These are phyloP conservation scores for Candida fluviatilis DNA, from an alignment of 805 yeast genomes.

Conservation along the genomic window DNA sequence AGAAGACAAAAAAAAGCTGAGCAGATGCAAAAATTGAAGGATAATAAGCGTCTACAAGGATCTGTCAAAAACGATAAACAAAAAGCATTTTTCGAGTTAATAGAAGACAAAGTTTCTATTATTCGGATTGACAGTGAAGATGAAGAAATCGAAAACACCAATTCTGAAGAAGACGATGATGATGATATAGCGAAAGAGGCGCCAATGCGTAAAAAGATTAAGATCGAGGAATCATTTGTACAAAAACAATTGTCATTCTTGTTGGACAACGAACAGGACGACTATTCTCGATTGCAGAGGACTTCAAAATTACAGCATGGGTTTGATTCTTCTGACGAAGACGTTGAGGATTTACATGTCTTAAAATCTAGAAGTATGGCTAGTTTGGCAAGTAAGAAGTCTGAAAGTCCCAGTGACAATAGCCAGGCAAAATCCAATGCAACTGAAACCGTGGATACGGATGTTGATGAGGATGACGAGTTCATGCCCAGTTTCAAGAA, in stretches of 20 bases:
- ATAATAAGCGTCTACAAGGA: constrained; percentile 39
- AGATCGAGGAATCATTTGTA: constrained; percentile 52
- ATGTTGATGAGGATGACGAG: constrained; percentile 26
- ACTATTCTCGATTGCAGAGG: constrained; percentile 28
- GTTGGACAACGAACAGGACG: constrained; percentile 27
- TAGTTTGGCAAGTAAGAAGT: constrained; percentile 22
- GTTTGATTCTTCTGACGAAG: constrained; percentile 32
- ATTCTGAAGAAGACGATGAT: constrained; percentile 12
- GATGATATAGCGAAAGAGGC: constrained; percentile 16
- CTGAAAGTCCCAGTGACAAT: constrained; percentile 21
- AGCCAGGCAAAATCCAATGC: constrained; percentile 9
- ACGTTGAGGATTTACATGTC: constrained; percentile 40
- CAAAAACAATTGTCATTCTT: constrained; percentile 55
- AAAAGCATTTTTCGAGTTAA: constrained; percentile 63
- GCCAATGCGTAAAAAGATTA: constrained; percentile 27
- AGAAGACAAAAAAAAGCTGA: constrained; percentile 39
- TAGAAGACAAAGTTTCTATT: constrained; percentile 43
- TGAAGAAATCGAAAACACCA: constrained; percentile 19
- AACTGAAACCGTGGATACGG: constrained; percentile 6
- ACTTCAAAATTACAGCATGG: constrained; percentile 32
- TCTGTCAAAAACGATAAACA: constrained; percentile 52
- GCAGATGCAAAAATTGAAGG: constrained; percentile 47
- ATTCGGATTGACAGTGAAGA: constrained; percentile 23
- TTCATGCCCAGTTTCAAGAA: constrained; percentile 38
- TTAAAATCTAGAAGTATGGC: constrained; percentile 42